Evolutionary conservation across 306 rosid genomes (phyloP).

Genomic region (Macrotyloma uniflorum): DNA sequence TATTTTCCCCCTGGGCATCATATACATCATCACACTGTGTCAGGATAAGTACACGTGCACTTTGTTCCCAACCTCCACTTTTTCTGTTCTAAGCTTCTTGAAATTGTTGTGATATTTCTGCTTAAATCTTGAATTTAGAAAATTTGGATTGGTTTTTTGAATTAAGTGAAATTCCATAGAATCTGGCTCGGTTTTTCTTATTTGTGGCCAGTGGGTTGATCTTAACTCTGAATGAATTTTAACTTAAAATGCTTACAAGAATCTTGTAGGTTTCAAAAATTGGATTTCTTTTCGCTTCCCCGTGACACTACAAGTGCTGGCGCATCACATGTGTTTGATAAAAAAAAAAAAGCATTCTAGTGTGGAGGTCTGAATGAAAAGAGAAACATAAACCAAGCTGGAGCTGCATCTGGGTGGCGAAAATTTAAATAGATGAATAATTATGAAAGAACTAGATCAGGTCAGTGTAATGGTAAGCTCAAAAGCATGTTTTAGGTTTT

Average conservation of each 20-base stretch:
- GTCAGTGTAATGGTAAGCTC: conserved; percentile 18
- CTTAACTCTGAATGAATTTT: background rate
- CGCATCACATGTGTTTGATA: conserved; percentile 3
- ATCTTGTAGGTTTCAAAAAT: background rate
- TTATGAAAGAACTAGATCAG: background rate
- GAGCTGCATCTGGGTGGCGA: background rate
- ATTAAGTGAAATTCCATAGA: background rate
- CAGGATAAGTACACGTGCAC: background rate
- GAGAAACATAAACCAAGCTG: conserved; percentile 17
- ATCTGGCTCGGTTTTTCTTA: background rate
- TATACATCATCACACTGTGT: no score
- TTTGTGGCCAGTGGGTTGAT: background rate
- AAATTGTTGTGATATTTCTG: background rate
- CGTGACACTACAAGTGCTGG: background rate
- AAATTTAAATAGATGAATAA: background rate
- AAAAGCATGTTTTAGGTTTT: background rate
- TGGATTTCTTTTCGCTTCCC: conserved; percentile 1
- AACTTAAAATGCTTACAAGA: conserved; percentile 15
- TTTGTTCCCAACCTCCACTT: background rate
- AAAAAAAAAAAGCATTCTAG: conserved; percentile 6
- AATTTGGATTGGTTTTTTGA: background rate
- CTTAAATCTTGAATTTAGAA: background rate
- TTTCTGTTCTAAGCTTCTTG: background rate
- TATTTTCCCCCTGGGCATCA: no score
- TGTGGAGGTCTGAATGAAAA: conserved; percentile 12